Conservation (phyloP, 2,329 filamentous ascomycete species). For the Camptophora hylomeconis region DNA sequence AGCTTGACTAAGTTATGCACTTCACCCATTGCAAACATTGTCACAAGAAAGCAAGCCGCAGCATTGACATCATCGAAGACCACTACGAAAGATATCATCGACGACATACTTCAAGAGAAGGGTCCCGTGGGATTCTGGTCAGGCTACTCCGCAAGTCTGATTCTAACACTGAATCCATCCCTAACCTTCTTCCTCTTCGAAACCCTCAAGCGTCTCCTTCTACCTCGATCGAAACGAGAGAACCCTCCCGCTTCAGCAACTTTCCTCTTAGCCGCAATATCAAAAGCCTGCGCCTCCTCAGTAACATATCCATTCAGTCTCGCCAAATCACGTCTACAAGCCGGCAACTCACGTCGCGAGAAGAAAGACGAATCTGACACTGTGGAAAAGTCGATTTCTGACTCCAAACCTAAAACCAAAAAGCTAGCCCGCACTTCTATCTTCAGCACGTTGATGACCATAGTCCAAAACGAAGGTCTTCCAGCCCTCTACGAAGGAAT, state of each 20-base stretch:
- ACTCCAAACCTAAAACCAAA: constrained; percentile 18
- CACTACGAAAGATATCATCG: constrained; percentile 40
- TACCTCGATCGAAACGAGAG: constrained; percentile 40
- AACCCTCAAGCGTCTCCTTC: constrained; percentile 47
- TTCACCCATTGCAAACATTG: constrained; percentile 68
- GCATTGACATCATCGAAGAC: constrained; percentile 25
- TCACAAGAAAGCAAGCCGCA: constrained; percentile 67
- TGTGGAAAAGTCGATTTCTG: constrained; percentile 13
- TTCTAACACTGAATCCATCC: constrained; percentile 74
- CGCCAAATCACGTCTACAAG: constrained; percentile 68
- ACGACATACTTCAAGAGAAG: constrained; percentile 53
- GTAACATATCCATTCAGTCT: constrained; percentile 78
- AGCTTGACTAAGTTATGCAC: constrained; percentile 63
- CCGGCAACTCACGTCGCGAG: constrained; percentile 29
- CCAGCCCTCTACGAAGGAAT: constrained; percentile 63
- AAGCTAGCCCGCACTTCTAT: constrained; percentile 37
- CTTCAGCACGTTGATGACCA: constrained; percentile 48
- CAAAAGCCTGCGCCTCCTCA: constrained; percentile 63
- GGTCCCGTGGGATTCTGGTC: constrained; percentile 72
- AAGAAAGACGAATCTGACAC: constrained; percentile 22
- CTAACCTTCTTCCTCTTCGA: constrained; percentile 78
- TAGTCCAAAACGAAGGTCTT: constrained; percentile 51
- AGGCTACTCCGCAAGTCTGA: constrained; percentile 67
- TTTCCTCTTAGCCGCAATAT: constrained; percentile 59
- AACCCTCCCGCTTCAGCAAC: constrained; percentile 42